phyloP scores from a whole-genome alignment of 176 grass and related monocot species.

The Juncus inflexus region DNA sequence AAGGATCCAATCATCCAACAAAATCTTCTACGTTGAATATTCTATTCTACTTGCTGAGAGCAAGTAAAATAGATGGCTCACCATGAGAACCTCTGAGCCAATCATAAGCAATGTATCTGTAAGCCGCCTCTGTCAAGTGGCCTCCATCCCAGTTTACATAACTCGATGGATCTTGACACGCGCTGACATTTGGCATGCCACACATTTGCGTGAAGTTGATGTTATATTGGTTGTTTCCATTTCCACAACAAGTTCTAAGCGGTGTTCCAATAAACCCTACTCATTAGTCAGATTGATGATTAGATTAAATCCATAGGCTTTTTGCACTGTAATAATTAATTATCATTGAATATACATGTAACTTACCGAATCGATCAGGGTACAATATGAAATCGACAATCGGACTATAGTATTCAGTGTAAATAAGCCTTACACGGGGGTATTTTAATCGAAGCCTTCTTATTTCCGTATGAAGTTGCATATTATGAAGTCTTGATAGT shows the following conservation, averaged over 20 bases:
- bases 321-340: no score
- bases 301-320: no score
- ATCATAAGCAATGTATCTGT: conserved; percentile 54
- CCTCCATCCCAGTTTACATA: conserved; percentile 81
- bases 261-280: conserved; percentile 23
- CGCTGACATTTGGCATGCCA: conserved; percentile 39
- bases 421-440: conserved; percentile 17
- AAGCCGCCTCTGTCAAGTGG: conserved; percentile 71
- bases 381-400: conserved; percentile 15
- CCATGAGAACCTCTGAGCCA: conserved; percentile 74
- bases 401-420: conserved; percentile 20
- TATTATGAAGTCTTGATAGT: conserved; percentile 15
- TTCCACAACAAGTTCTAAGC: conserved; percentile 23
- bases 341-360: neutral
- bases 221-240: conserved; percentile 47
- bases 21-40: no score
- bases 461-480: conserved; percentile 16
- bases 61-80: conserved; percentile 39
- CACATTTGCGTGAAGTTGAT: conserved; percentile 58
- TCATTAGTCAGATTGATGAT: no score
- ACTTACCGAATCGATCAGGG: conserved; percentile 11
- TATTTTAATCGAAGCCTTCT: conserved; percentile 12
- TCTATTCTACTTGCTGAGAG: conserved; percentile 2
- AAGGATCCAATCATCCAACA: no score
- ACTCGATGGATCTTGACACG: conserved; percentile 44